A percentile compares a stretch with the other conserved stretches of the same genome.
Conservation (phyloP, 2,329 filamentous ascomycete species). For the Exophiala alcalophila region DNA sequence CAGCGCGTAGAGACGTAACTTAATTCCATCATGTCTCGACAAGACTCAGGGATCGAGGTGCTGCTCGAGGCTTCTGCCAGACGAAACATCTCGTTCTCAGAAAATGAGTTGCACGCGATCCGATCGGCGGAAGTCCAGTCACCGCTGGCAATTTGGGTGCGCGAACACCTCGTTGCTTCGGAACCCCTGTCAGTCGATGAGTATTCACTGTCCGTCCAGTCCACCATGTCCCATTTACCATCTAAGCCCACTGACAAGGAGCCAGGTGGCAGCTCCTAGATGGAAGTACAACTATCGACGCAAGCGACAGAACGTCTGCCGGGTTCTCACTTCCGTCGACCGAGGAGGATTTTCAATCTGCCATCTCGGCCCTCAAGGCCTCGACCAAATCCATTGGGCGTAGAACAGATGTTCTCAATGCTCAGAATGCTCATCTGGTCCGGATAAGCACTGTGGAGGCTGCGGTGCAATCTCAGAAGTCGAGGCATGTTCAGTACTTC, state of each 20-base stretch:
- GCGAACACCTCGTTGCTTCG: not conserved
- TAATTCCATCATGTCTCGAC: slow-evolving; percentile 3
- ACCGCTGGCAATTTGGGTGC: not conserved
- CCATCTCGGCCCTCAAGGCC: slow-evolving; percentile 18
- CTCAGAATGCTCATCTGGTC: slow-evolving; percentile 10
- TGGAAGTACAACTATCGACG: not conserved
- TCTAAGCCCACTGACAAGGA: not conserved
- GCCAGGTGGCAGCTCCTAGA: not conserved
- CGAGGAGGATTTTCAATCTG: slow-evolving; percentile 14
- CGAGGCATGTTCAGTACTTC: slow-evolving; percentile 11
- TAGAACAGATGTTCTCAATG: slow-evolving; percentile 8
- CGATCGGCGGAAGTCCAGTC: not conserved
- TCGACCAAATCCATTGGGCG: slow-evolving; percentile 18
- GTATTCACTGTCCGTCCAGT: not conserved
- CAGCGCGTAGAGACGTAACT: too few relatives aligned
- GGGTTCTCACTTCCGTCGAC: slow-evolving; percentile 8
- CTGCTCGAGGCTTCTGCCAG: slow-evolving; percentile 3
- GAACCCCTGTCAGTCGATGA: not conserved
- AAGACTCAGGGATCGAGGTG: slow-evolving; percentile 1
- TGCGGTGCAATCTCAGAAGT: not conserved
- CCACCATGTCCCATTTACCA: not conserved
- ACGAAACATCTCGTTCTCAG: not conserved
- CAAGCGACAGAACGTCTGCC: not conserved
- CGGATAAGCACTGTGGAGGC: not conserved
- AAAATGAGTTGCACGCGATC: not conserved